Conservation (phyloP, 2,329 filamentous ascomycete genomes). For the Epicoccum sorghinum region DNA sequence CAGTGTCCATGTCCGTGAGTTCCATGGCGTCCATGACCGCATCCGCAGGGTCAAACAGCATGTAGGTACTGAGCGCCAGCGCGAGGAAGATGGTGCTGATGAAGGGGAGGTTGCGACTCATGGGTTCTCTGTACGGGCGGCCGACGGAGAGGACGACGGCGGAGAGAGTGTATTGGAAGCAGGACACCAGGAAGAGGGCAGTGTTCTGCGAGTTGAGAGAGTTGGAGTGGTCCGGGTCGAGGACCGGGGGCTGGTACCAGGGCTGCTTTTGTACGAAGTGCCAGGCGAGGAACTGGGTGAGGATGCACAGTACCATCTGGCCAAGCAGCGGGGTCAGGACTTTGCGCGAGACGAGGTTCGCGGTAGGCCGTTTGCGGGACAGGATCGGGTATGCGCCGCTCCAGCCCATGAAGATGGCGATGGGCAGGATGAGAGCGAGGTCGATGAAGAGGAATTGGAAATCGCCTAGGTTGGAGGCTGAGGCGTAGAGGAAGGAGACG, state of each 20-base stretch:
- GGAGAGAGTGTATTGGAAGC: slow-evolving; percentile 92
- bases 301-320: slow-evolving; percentile 81
- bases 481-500: slow-evolving; percentile 94
- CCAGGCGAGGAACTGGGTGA: slow-evolving; percentile 77
- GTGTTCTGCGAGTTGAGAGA: slow-evolving; percentile 94
- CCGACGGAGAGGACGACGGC: slow-evolving; percentile 92
- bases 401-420: slow-evolving; percentile 99
- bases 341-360: slow-evolving; percentile 89
- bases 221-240: slow-evolving; percentile 80
- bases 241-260: slow-evolving; percentile 82
- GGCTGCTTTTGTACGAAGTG: slow-evolving; percentile 75
- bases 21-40: slow-evolving; percentile 81
- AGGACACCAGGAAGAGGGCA: slow-evolving; percentile 84
- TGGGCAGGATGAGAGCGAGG: slow-evolving; percentile 86
- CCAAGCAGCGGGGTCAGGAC: slow-evolving; percentile 88
- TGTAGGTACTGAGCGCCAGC: slow-evolving; percentile 73
- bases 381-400: slow-evolving; percentile 80
- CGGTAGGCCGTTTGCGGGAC: slow-evolving; percentile 84
- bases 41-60: slow-evolving; percentile 75
- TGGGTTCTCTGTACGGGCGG: slow-evolving; percentile 82
- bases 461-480: slow-evolving; percentile 91
- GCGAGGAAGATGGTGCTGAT: slow-evolving; percentile 75
- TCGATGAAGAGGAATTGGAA: slow-evolving; percentile 99
- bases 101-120: slow-evolving; percentile 83
- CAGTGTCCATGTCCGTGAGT: slow-evolving; percentile 74